Conservation (phyloP, 2,329 filamentous ascomycete genomes). For the Cladosporium sp. region DNA sequence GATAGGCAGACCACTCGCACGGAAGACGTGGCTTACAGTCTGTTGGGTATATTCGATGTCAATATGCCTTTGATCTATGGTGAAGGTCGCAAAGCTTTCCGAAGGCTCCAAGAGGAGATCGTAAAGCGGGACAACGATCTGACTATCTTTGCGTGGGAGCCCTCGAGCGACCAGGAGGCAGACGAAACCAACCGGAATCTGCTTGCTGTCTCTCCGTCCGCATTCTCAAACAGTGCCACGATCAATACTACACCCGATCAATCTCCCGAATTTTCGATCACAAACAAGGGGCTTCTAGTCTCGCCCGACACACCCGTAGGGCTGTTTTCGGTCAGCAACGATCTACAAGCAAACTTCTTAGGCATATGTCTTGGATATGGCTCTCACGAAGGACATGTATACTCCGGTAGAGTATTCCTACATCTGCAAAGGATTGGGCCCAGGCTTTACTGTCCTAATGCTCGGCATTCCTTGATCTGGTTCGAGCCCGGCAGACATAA, state of each 20-base stretch:
- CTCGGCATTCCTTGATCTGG: background rate
- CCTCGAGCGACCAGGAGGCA: background rate
- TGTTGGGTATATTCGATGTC: slow-evolving; percentile 49
- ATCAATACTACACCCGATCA: background rate
- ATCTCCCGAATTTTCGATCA: background rate
- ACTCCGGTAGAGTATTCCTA: background rate
- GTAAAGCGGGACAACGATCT: slow-evolving; percentile 23
- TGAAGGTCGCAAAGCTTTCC: slow-evolving; percentile 30
- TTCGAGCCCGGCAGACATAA: background rate
- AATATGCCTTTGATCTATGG: slow-evolving; percentile 51
- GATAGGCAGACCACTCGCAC: slow-evolving; percentile 22
- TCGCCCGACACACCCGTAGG: background rate
- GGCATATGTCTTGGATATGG: background rate
- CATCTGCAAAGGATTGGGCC: background rate
- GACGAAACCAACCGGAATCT: background rate
- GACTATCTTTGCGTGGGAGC: slow-evolving; percentile 29
- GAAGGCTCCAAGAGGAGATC: slow-evolving; percentile 28
- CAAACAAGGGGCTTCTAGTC: background rate
- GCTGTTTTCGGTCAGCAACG: background rate
- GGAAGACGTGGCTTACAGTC: slow-evolving; percentile 50
- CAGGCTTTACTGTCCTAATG: background rate
- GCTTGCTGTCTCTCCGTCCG: background rate
- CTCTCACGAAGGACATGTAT: background rate
- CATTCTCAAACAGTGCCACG: background rate
- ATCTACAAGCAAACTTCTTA: background rate